Base-by-base conservation (phyloP, 208 protist genomes). In the Phytomonas serpens region DNA sequence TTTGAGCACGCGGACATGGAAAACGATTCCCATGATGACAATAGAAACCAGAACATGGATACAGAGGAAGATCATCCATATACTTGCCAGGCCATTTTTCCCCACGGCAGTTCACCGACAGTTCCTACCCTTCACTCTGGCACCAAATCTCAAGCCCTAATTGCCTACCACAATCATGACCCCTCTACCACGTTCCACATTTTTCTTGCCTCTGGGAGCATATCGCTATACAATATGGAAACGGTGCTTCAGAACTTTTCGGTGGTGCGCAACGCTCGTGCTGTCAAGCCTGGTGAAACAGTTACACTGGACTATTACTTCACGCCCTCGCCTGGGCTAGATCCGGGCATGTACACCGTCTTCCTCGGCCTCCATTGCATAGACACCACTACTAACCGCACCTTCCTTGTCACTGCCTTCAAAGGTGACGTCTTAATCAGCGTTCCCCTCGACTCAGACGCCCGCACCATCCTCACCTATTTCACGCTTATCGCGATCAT, bases 231-330 rank as follows among this genome's bases (percentile, higher is more conserved):
- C 51, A 38, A 67, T 32, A 86, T 77, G 72, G 62, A 80, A 57
- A 79, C 71, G 6, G 76, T 87, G 3, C 30, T 95, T 23, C 90
- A 95, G 79, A 97, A 97, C 87, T 97, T 97, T 70, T 95, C 90
- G 10, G 83, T 88, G 47, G 80, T 93, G 29, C 85, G 86, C 57
- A 85, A 95, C 62, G 89, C 78, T 4, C 87, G 90, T 64, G 75
- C 65, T 30, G 87, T 97, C 29, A 63, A 64, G 57, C 77, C 70
- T 31, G 64, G 69, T 4, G 89, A 97, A 73, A 87, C 86, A 16
- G 79, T 80, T 38, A 94, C 77, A 61, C 82, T 97, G 72, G 80
- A 87, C 2, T 97, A 95, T 78, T 86, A 63, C 65, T 93, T 97
- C 76, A 90, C 78, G 30, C 83, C 90, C 23, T 77, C 92, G 63